These are phyloP conservation scores for Monosporozyma unispora DNA, from an alignment of 805 yeast genomes.

Conservation along the genomic window DNA sequence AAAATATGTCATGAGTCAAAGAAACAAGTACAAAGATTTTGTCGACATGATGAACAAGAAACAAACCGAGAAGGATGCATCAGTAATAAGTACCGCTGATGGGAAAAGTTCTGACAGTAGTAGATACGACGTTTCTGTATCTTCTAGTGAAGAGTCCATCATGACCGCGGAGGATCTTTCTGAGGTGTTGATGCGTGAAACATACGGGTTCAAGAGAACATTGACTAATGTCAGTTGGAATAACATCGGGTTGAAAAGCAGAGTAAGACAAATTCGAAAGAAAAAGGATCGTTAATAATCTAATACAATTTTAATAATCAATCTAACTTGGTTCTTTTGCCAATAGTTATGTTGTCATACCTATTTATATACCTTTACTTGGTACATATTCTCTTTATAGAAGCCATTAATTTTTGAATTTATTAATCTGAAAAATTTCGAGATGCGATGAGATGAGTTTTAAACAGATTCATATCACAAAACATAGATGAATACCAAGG, in stretches of 20 bases:
- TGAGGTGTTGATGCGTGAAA: conserved; percentile 17
- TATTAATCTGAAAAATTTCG: conserved; percentile 2
- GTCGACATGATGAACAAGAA: conserved; percentile 9
- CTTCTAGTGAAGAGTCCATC: conserved; percentile 27
- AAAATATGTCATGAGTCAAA: conserved; percentile 60
- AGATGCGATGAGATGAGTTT: neutral
- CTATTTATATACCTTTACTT: neutral
- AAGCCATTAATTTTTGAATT: conserved; percentile 1
- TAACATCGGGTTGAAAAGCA: conserved; percentile 42
- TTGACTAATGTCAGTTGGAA: conserved; percentile 55
- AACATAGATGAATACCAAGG: neutral
- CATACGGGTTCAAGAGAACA: conserved; percentile 35
- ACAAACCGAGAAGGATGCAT: neutral
- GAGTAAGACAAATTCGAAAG: conserved; percentile 38
- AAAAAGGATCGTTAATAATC: conserved; percentile 6
- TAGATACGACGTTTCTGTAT: conserved; percentile 17
- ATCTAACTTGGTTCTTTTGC: no score
- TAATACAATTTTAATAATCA: neutral
- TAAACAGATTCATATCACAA: neutral
- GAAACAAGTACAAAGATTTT: conserved; percentile 33
- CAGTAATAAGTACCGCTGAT: neutral
- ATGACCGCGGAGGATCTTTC: conserved; percentile 11
- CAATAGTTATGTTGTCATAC: neutral
- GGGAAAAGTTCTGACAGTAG: neutral
- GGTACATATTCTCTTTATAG: neutral